phyloP scores from a whole-genome alignment of 1,139 yeast species.

The Hyphopichia fennica region DNA sequence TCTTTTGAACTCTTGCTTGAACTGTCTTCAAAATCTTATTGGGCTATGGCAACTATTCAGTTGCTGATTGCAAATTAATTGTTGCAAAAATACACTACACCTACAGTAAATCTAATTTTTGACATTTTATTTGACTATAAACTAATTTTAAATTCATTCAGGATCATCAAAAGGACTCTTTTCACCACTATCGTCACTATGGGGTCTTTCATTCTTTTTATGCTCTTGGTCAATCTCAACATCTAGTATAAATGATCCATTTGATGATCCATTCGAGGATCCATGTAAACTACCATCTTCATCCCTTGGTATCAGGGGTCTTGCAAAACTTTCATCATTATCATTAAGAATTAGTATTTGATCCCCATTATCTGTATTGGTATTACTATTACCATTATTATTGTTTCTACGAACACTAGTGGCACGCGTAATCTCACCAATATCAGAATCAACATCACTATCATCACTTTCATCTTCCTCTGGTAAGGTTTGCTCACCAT shows the following conservation, averaged over 20 bases:
- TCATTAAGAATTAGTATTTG: background rate
- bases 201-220: constrained; percentile 5
- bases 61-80: too few species aligned
- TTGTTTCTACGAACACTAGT: constrained; percentile 31
- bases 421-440: constrained; percentile 48
- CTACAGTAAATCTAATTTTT: too few species aligned
- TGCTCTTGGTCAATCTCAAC: constrained; percentile 29
- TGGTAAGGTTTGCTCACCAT: background rate
- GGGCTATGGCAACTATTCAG: too few species aligned
- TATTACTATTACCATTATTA: background rate
- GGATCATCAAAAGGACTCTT: constrained; percentile 38
- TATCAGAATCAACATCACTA: constrained; percentile 48
- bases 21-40: too few species aligned
- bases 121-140: too few species aligned
- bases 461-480: constrained; percentile 25
- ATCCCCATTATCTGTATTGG: background rate
- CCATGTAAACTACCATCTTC: constrained; percentile 2
- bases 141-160: constrained; percentile 1
- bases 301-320: background rate
- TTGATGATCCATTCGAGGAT: constrained; percentile 13
- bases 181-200: constrained; percentile 15
- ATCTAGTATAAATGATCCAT: constrained; percentile 37
- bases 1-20: too few species aligned
- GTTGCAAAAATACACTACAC: too few species aligned
- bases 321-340: background rate